phyloP scores from a whole-genome alignment of 2,329 filamentous ascomycete species.

The Monosporascus sp. region DNA sequence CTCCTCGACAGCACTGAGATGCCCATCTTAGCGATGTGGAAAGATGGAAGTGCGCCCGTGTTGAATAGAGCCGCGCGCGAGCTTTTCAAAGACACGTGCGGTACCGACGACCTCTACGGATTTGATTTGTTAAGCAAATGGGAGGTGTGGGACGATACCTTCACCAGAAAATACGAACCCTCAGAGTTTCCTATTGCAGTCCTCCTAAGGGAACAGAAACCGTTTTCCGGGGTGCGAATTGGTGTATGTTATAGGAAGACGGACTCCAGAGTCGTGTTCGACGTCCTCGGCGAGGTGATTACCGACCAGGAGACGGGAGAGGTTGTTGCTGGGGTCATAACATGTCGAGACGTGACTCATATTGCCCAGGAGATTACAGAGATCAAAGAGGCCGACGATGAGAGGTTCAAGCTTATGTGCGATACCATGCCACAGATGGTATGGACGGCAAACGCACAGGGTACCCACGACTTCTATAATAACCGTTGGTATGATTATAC shows the following conservation, averaged over 20 bases:
- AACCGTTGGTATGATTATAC: conserved; percentile 78
- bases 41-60: conserved; percentile 68
- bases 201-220: conserved; percentile 55
- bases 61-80: conserved; percentile 62
- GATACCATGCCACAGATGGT: conserved; percentile 69
- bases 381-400: conserved; percentile 66
- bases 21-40: conserved; percentile 77
- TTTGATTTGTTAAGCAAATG: conserved; percentile 57
- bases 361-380: conserved; percentile 65
- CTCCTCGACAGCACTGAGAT: conserved; percentile 70
- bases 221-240: conserved; percentile 55
- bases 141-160: conserved; percentile 62
- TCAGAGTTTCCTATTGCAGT: conserved; percentile 64
- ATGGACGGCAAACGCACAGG: conserved; percentile 67
- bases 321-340: conserved; percentile 67
- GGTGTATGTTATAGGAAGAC: conserved; percentile 56
- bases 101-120: conserved; percentile 38
- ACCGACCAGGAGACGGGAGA: conserved; percentile 63
- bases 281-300: conserved; percentile 64
- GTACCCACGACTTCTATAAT: conserved; percentile 68
- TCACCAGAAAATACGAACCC: conserved; percentile 50
- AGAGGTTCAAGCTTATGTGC: conserved; percentile 70
- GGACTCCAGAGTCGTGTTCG: conserved; percentile 53
- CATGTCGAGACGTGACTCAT: conserved; percentile 67
- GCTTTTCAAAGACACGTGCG: conserved; percentile 42